Base-by-base conservation (phyloP, 2,329 filamentous ascomycete genomes). In the Epichloe sibirici region DNA sequence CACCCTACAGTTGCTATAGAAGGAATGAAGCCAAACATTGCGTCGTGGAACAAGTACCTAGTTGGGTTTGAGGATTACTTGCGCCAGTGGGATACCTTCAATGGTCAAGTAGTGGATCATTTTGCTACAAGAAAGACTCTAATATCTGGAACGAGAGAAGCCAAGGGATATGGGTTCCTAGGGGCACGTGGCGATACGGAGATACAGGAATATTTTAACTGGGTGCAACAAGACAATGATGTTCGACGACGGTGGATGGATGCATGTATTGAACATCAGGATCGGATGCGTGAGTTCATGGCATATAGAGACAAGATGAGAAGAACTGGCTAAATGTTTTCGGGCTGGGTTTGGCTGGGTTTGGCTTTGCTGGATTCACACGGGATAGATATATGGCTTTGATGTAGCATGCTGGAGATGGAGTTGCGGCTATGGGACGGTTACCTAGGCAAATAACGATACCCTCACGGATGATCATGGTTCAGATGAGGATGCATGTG, bases 211-310 rank as follows among this genome's bases (percentile, higher is more conserved):
- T 89, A 89, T 62, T 64, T 80, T 53, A 69, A 69, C 39, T 79
- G 78, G 63, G 67, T 85, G 52, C 75, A 78, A 57, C 79, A 87
- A 65, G 86, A 90, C 61, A 76, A 81, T 57, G 70, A 72, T 47
- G 78, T 87, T 5, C 72, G 82, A 52, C 72, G 73, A 60, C 74
- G 76, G 52, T 88, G 85, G 83, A 68, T 68, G 34, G 65, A 74
- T 8, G 79, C 79, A 7, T 79, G 77, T 55, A 75, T 79, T 44
- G 74, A 74, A 55, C 85, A 90, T 61, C 74, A 78, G 53, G 65
- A 72, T 53, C 75, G 76, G 9, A 69, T 88, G 53, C 71, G 74
- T 57, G 76, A 80, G 57, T 86, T 82, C 61, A 70, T 76, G 65
- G 72, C 64, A 31, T 71, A 71, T 55, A 66, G 71, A 54, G 66